A percentile compares a stretch with the other conserved stretches of the same genome.
Conservation (phyloP, 208 protist species). For the Naegleria gruberi region DNA sequence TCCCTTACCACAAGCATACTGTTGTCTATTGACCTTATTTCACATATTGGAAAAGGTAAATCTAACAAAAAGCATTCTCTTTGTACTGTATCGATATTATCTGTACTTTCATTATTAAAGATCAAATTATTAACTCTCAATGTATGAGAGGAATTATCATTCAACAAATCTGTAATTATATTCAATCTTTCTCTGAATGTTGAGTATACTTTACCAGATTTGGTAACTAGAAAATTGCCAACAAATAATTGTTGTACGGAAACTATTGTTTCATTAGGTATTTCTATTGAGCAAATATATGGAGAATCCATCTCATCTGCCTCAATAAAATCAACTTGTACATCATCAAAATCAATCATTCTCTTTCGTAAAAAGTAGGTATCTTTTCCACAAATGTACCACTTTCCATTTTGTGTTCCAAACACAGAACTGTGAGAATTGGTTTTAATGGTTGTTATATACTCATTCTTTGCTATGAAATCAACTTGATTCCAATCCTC, state of each 20-base stretch:
- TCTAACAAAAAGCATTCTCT: not conserved
- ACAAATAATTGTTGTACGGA: not conserved
- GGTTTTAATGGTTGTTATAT: not conserved
- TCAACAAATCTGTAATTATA: not conserved
- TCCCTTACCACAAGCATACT: not conserved
- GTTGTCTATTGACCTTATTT: not conserved
- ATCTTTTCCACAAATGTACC: not conserved
- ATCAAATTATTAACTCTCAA: not conserved
- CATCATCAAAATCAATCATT: not conserved
- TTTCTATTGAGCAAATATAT: not conserved
- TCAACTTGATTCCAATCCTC: not conserved
- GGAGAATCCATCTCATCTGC: not conserved
- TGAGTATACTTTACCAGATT: not conserved
- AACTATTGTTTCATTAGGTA: not conserved
- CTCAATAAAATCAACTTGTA: not conserved
- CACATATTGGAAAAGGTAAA: not conserved
- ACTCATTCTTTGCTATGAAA: not conserved
- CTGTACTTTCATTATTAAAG: not conserved
- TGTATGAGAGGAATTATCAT: not conserved
- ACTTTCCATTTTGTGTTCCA: not conserved
- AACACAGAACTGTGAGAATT: not conserved
- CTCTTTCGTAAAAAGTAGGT: not conserved
- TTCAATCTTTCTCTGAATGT: not conserved
- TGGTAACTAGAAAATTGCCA: not conserved
- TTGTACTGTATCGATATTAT: not conserved